phyloP scores from a whole-genome alignment of 495 filamentous ascomycete genomes.

The Tuber brumale region DNA sequence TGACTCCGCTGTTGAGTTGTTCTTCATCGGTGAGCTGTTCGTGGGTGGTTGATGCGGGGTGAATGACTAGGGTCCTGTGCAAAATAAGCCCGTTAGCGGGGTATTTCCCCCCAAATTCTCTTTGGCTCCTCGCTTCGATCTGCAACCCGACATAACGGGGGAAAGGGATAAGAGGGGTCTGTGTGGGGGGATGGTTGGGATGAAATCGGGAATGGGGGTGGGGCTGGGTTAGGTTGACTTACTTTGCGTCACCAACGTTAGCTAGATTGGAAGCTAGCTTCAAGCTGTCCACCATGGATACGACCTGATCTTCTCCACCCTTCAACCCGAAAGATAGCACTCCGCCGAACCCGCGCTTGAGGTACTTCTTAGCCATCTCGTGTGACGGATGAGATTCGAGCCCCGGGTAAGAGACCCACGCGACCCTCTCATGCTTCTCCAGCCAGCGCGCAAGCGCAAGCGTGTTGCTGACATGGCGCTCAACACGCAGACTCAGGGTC shows the following conservation, averaged over 20 bases:
- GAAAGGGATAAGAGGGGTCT: neutral
- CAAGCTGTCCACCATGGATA: conserved; percentile 85
- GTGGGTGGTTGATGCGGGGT: conserved; percentile 94
- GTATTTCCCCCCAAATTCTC: neutral
- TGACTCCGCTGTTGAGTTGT: conserved; percentile 71
- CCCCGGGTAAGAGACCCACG: conserved; percentile 92
- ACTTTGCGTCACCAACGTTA: conserved; percentile 73
- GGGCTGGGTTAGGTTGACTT: conserved; percentile 31
- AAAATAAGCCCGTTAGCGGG: neutral
- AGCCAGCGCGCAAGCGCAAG: conserved; percentile 77
- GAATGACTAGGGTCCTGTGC: conserved; percentile 82
- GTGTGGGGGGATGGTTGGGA: neutral
- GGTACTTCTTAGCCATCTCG: conserved; percentile 78
- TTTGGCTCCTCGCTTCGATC: neutral
- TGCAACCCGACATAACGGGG: neutral
- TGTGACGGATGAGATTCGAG: conserved; percentile 76
- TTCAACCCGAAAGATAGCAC: conserved; percentile 91
- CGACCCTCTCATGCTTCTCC: conserved; percentile 71
- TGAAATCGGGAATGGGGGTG: neutral
- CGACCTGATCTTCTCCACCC: conserved; percentile 73
- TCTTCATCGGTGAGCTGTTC: conserved; percentile 87
- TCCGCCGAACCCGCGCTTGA: conserved; percentile 81
- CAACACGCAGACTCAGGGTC: conserved; percentile 77
- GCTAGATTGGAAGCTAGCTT: conserved; percentile 90
- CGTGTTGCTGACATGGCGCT: conserved; percentile 83